Conservation (phyloP, 805 yeast genomes). For the Schwanniomyces pseudopolymorphus region DNA sequence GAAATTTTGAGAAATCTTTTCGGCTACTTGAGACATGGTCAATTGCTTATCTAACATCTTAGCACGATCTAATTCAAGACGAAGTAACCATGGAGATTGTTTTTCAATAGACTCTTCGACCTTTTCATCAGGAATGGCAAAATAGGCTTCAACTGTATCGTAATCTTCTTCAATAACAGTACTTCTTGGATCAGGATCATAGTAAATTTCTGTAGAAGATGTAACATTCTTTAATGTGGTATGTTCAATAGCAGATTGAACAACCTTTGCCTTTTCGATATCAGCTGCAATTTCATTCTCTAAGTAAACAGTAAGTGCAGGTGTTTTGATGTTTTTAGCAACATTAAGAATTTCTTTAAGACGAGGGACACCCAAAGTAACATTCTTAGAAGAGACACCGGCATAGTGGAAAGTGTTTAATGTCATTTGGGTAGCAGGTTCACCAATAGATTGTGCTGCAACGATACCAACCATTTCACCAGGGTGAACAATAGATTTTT, state of each 20-base stretch:
- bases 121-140: constrained; percentile 96
- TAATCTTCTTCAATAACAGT: constrained; percentile 97
- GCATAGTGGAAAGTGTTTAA: constrained; percentile 97
- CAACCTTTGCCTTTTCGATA: constrained; percentile 90
- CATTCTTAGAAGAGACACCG: constrained; percentile 95
- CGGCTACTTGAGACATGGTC: constrained; percentile 98
- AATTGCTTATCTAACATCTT: constrained; percentile 97
- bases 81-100: constrained; percentile 97
- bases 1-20: constrained; percentile 86
- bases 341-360: constrained; percentile 96
- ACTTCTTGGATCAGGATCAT: constrained; percentile 96
- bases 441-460: constrained; percentile 98
- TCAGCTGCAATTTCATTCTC: constrained; percentile 78
- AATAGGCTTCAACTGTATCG: constrained; percentile 96
- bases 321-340: constrained; percentile 98
- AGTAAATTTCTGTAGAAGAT: constrained; percentile 94
- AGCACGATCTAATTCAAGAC: constrained; percentile 96
- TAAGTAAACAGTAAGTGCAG: constrained; percentile 94
- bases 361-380: constrained; percentile 96
- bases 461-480: constrained; percentile 99
- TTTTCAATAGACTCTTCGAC: constrained; percentile 90
- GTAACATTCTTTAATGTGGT: constrained; percentile 93
- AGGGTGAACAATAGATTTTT: constrained; percentile 87
- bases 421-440: constrained; percentile 98
- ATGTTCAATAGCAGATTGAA: constrained; percentile 96